A percentile compares a stretch with the other conserved stretches of the same genome.
Conservation (phyloP, 805 yeast genomes). For the Wickerhamomyces rabaulensis region DNA sequence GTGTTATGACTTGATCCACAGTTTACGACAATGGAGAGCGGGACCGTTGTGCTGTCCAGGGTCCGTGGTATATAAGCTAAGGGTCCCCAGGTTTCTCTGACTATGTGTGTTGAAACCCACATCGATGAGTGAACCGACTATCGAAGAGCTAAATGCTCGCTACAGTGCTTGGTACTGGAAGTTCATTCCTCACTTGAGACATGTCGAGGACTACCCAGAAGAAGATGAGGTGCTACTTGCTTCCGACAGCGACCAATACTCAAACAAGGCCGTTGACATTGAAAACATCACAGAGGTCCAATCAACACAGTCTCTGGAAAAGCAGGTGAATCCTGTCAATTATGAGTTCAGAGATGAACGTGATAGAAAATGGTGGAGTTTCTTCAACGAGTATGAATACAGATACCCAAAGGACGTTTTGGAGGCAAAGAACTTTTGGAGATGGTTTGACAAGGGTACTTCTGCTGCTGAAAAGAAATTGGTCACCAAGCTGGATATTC, state of each 20-base stretch:
- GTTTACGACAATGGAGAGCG: neutral
- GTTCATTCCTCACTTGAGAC: neutral
- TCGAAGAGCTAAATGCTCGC: neutral
- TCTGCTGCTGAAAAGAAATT: conserved; percentile 39
- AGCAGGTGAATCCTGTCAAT: conserved; percentile 1
- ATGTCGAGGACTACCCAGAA: neutral
- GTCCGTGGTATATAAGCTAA: neutral
- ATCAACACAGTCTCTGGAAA: neutral
- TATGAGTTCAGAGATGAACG: conserved; percentile 34
- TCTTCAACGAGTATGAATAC: conserved; percentile 56
- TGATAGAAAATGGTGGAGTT: conserved; percentile 39
- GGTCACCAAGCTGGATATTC: conserved; percentile 43
- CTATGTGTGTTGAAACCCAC: neutral
- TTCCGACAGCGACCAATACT: neutral
- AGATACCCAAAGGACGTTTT: conserved; percentile 31
- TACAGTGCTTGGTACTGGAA: neutral
- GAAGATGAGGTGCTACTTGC: neutral
- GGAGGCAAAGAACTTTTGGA: conserved; percentile 40
- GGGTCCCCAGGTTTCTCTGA: too few relatives aligned
- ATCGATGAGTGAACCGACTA: neutral
- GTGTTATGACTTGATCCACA: neutral
- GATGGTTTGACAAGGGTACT: conserved; percentile 49
- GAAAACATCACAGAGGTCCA: neutral
- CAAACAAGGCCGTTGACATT: neutral
- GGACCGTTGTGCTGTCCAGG: neutral